phyloP scores from a whole-genome alignment of 768 basidiomycete genomes.

The Suillus bovinus region DNA sequence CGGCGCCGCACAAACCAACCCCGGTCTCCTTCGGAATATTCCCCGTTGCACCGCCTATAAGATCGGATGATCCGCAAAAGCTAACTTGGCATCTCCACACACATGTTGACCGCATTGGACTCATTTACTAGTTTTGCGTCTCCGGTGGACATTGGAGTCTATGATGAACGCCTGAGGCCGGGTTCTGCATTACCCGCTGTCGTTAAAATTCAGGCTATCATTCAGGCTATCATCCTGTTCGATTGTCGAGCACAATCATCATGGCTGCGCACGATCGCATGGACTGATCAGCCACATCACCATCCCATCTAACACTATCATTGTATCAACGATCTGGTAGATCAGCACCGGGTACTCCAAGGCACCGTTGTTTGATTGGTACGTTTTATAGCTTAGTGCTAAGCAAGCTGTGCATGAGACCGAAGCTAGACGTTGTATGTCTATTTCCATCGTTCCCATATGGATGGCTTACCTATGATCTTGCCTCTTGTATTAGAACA shows the following conservation, averaged over 20 bases:
- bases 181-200: neutral
- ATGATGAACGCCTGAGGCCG: neutral
- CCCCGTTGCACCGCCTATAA: neutral
- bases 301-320: conserved; percentile 1
- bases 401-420: neutral
- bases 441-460: neutral
- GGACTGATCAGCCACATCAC: neutral
- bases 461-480: neutral
- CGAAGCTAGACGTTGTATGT: neutral
- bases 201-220: neutral
- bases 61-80: neutral
- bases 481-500: neutral
- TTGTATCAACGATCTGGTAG: neutral
- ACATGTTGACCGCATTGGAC: neutral
- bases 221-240: neutral
- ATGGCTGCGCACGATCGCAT: neutral
- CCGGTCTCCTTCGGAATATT: neutral
- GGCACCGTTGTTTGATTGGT: neutral
- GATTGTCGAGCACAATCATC: too few species aligned
- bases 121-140: neutral
- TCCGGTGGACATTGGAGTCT: neutral
- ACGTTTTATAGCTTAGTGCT: neutral
- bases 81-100: neutral
- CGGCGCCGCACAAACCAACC: neutral
- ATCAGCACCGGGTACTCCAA: neutral